These are phyloP conservation scores for Aspergillus viridinutans DNA, from an alignment of 2,329 filamentous ascomycete species.

Conservation along the genomic window DNA sequence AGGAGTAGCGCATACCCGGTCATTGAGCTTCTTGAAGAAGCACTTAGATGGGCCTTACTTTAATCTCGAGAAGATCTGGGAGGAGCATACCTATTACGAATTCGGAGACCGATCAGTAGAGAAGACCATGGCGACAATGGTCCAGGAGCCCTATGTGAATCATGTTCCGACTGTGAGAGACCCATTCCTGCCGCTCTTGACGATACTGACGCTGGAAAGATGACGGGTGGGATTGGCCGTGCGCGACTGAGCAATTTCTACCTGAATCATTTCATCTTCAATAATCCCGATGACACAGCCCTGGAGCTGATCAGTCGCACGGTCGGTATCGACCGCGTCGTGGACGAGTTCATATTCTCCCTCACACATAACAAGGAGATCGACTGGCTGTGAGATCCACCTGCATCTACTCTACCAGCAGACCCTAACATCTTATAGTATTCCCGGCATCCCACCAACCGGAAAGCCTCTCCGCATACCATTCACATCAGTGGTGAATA, in stretches of 20 bases:
- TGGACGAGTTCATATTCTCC: constrained; percentile 66
- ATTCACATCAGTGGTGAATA: constrained; percentile 61
- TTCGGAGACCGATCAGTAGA: constrained; percentile 66
- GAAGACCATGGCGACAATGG: constrained; percentile 78
- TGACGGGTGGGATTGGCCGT: constrained; percentile 67
- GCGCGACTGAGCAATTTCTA: constrained; percentile 63
- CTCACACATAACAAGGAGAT: constrained; percentile 61
- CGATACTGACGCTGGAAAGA: constrained; percentile 12
- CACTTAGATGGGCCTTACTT: constrained; percentile 62
- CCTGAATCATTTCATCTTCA: constrained; percentile 68
- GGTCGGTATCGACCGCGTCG: constrained; percentile 65
- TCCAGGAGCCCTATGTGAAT: constrained; percentile 73
- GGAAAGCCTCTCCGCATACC: constrained; percentile 54
- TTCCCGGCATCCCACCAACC: constrained; percentile 59
- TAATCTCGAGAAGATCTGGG: constrained; percentile 73
- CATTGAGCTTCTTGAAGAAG: constrained; percentile 61
- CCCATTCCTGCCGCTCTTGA: background rate
- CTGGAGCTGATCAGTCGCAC: constrained; percentile 69
- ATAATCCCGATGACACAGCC: constrained; percentile 63
- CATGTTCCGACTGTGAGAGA: constrained; percentile 62
- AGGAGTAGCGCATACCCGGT: constrained; percentile 62
- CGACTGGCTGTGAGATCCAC: constrained; percentile 61
- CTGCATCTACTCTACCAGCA: background rate
- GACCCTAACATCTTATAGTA: constrained; percentile 27
- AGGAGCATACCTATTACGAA: constrained; percentile 69